phyloP scores from a whole-genome alignment of 495 filamentous ascomycete species.

The Podospora bellae-mahoneyi region DNA sequence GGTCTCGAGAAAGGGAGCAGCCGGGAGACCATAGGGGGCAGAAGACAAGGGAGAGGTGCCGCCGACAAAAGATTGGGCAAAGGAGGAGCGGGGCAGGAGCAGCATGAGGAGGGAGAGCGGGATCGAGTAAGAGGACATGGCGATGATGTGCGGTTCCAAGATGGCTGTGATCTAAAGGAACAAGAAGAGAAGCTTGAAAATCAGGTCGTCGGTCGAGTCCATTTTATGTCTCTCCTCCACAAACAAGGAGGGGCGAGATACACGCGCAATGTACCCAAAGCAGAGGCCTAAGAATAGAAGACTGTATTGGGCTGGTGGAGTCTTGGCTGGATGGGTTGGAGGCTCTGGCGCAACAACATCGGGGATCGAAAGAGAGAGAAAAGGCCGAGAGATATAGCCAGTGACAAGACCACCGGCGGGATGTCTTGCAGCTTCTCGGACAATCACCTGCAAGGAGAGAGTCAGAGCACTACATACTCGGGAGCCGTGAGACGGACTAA shows the following conservation, averaged over 20 bases:
- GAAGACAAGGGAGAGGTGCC: constrained; percentile 1
- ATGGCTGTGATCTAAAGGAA: neutral
- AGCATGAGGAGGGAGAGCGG: neutral
- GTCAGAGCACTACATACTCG: neutral
- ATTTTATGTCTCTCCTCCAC: neutral
- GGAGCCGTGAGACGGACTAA: no score
- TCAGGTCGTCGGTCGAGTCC: neutral
- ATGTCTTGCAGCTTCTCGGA: neutral
- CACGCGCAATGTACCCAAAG: neutral
- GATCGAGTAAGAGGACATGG: neutral
- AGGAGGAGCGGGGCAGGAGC: neutral
- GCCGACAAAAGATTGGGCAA: constrained; percentile 9
- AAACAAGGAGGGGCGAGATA: neutral
- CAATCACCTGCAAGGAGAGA: neutral
- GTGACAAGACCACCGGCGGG: neutral
- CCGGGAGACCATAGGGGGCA: constrained; percentile 17
- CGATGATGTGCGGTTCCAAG: neutral
- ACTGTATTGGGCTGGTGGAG: neutral
- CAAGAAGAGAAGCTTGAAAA: constrained; percentile 1
- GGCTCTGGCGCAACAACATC: neutral
- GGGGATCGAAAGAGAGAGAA: neutral
- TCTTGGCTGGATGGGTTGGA: neutral
- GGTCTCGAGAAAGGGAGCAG: constrained; percentile 7
- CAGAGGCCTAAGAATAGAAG: neutral
- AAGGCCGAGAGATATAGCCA: neutral